Percentiles rank a stretch among this genome's conserved stretches.
Evolutionary conservation across 345 rosid genomes (phyloP).

Genomic region (Iberis pinnata): DNA sequence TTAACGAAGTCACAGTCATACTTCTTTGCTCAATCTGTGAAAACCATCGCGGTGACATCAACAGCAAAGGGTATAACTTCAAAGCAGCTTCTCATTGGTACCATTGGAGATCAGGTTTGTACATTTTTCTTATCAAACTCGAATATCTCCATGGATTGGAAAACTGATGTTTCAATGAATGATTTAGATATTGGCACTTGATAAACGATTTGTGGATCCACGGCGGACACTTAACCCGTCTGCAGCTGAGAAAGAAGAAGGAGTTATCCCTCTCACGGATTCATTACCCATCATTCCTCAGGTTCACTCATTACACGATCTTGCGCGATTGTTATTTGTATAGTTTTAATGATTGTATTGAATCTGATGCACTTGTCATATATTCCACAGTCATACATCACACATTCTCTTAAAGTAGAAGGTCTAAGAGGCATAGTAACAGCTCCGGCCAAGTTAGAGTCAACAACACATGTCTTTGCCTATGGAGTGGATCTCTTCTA

Average conservation of each 20-base stretch:
- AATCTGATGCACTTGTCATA: not conserved
- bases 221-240: slow-evolving; percentile 89
- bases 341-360: not conserved
- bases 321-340: not conserved
- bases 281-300: slow-evolving; percentile 86
- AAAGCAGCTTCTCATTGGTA: slow-evolving; percentile 96
- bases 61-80: slow-evolving; percentile 98
- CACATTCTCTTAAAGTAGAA: slow-evolving; percentile 80
- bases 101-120: slow-evolving; percentile 52
- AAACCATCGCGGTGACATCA: slow-evolving; percentile 78
- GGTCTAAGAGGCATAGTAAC: slow-evolving; percentile 74
- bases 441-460: slow-evolving; percentile 94
- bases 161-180: slow-evolving; percentile 8
- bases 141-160: not conserved
- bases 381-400: slow-evolving; percentile 64
- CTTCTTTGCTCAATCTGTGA: slow-evolving; percentile 80
- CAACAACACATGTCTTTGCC: slow-evolving; percentile 79
- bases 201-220: slow-evolving; percentile 91
- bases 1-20: slow-evolving; percentile 90
- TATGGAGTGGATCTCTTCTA: slow-evolving; percentile 89
- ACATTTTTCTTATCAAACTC: not conserved
- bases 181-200: slow-evolving; percentile 40
- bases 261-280: slow-evolving; percentile 85
- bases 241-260: slow-evolving; percentile 96
- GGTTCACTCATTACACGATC: slow-evolving; percentile 40